Evolutionary conservation across 805 yeast species (phyloP).

Genomic region (Danielia reshetovae): DNA sequence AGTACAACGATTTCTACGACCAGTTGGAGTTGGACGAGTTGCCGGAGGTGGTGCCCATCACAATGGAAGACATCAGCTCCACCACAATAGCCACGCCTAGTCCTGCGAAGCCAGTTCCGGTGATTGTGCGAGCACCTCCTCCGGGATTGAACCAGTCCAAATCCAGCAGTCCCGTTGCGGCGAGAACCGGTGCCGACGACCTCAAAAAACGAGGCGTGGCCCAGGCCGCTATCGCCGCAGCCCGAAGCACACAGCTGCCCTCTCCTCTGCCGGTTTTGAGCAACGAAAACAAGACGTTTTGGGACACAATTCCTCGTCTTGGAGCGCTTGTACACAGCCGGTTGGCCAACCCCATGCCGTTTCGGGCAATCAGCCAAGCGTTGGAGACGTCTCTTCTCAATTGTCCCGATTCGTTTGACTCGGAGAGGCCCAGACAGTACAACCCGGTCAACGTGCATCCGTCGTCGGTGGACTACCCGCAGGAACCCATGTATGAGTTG

Average conservation of each 20-base stretch:
- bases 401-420: slow-evolving; percentile 91
- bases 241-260: slow-evolving; percentile 6
- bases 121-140: slow-evolving; percentile 14
- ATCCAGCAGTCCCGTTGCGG: slow-evolving; percentile 12
- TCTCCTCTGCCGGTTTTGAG: slow-evolving; percentile 18
- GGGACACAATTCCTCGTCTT: slow-evolving; percentile 22
- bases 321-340: slow-evolving; percentile 37
- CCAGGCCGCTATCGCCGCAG: slow-evolving; percentile 9
- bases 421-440: slow-evolving; percentile 77
- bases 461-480: slow-evolving; percentile 86
- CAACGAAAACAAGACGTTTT: slow-evolving; percentile 14
- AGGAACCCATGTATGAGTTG: slow-evolving; percentile 68
- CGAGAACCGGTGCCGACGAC: slow-evolving; percentile 13
- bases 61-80: background rate
- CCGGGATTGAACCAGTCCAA: slow-evolving; percentile 15
- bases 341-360: slow-evolving; percentile 49
- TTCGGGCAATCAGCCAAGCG: slow-evolving; percentile 49
- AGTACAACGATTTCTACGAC: slow-evolving; percentile 90
- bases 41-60: slow-evolving; percentile 6
- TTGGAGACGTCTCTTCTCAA: slow-evolving; percentile 77
- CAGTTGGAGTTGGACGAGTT: slow-evolving; percentile 65
- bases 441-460: slow-evolving; percentile 83
- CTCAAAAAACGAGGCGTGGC: slow-evolving; percentile 15
- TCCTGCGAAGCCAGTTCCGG: slow-evolving; percentile 6
- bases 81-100: slow-evolving; percentile 2